Percentiles rank a stretch among this genome's conserved stretches.
phyloP scores from a whole-genome alignment of 2,329 filamentous ascomycete genomes.

The Rutstroemia sp. region DNA sequence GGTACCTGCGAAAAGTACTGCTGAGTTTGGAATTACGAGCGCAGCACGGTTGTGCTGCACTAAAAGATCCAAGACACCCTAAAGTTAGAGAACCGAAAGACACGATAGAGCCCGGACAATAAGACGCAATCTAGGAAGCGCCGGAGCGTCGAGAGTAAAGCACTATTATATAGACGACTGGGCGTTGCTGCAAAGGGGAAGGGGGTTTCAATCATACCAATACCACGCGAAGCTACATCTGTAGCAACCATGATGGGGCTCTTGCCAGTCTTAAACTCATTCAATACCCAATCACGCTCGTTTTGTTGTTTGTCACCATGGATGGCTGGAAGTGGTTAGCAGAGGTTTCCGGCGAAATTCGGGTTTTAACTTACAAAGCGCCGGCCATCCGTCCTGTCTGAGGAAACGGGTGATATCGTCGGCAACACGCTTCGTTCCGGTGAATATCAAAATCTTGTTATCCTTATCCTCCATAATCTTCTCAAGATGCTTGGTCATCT shows the following conservation, averaged over 20 bases:
- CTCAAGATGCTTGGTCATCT: constrained; percentile 95
- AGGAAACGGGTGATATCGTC: constrained; percentile 97
- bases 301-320: constrained; percentile 99
- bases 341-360: constrained; percentile 34
- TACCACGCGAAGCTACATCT: constrained; percentile 99
- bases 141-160: constrained; percentile 89
- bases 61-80: constrained; percentile 80
- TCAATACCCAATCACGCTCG: constrained; percentile 98
- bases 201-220: constrained; percentile 84
- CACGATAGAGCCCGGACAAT: constrained; percentile 80
- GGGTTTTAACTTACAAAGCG: constrained; percentile 67
- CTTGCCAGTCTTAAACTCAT: constrained; percentile 99
- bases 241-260: constrained; percentile 99
- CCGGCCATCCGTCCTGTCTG: constrained; percentile 95
- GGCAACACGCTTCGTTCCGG: constrained; percentile 86
- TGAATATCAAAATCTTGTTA: constrained; percentile 96
- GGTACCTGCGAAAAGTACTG: constrained; percentile 55
- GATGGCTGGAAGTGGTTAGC: constrained; percentile 59
- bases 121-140: constrained; percentile 83
- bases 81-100: constrained; percentile 72
- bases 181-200: constrained; percentile 44
- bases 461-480: constrained; percentile 94
- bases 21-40: constrained; percentile 72
- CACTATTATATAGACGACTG: constrained; percentile 57
- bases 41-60: constrained; percentile 62